Evolutionary conservation across 441 rosid species (phyloP), one percentile per base, ranked within the genome.

Genomic region (Croton setiger): DNA sequence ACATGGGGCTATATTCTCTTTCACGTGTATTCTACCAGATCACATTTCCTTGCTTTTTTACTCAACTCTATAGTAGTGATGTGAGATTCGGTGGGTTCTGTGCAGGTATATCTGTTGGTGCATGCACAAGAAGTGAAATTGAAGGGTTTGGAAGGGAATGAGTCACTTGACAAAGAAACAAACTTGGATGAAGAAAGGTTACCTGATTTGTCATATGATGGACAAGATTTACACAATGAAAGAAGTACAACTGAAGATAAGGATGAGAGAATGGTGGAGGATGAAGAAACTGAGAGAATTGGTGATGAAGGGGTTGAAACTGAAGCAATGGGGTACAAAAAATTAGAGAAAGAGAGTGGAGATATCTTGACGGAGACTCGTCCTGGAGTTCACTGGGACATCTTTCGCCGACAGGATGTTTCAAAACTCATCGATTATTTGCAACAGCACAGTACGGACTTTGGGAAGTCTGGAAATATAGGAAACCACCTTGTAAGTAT

Each of bases 51-150:
- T 72, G 60, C 54, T 23, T 64, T 49, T 23, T 53, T 27, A 27
- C 31, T 0, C 31, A 27, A 27, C 31, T 27, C 31, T 27, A 27
- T 27, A 27, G n/a, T n/a, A n/a, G 41, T 60, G 69, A 53, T 35
- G 43, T 70, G 27, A 68, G 54, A 61, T 71, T 64, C 63, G 20
- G 31, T 73, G 72, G 66, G 49, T 60, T 66, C 57, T 72, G 62
- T 74, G 48, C 81, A 92, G 99, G 97, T 88, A 60, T 92, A 92
- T 79, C 83, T 92, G 59, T 81, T 95, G 84, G 90, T 86, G 71
- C 96, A 95, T 81, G 76, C 85, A 54, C 72, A 78, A 67, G 87
- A 95, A 77, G 81, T 78, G 67, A 84, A 84, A 79, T 71, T 27
- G 47, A 78, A 81, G 54, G 66, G 60, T 36, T 66, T 61, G 52